Evolutionary conservation across 176 grass and related monocot genomes (phyloP).

Genomic region (Carex kokanica): DNA sequence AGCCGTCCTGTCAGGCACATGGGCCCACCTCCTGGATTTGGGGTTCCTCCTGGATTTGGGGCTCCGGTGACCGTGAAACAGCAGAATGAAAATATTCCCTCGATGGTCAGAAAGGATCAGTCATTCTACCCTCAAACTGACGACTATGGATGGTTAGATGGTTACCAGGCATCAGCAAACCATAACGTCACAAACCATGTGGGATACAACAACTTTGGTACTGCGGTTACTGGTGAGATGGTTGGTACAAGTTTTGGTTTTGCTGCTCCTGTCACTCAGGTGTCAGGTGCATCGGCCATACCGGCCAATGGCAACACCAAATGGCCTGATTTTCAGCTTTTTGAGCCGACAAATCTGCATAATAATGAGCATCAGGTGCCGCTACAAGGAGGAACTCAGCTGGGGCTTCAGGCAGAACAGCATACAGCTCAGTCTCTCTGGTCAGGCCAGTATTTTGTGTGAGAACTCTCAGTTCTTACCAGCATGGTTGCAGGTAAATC

Average conservation of each 20-base stretch:
- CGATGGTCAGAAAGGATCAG: conserved; percentile 25
- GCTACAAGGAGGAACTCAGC: conserved; percentile 41
- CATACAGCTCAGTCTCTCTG: conserved; percentile 48
- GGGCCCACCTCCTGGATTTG: conserved; percentile 67
- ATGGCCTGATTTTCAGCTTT: conserved; percentile 88
- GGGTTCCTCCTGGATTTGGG: conserved; percentile 38
- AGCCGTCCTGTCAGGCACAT: conserved; percentile 60
- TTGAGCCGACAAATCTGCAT: conserved; percentile 52
- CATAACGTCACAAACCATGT: conserved; percentile 19
- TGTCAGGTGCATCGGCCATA: conserved; percentile 30
- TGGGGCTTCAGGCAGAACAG: conserved; percentile 46
- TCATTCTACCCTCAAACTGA: conserved; percentile 39
- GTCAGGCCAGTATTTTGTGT: conserved; percentile 71
- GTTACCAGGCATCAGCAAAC: conserved; percentile 38
- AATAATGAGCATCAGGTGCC: conserved; percentile 43
- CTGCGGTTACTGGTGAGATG: conserved; percentile 34
- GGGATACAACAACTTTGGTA: conserved; percentile 29
- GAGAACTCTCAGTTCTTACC: conserved; percentile 41
- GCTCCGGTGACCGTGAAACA: conserved; percentile 41
- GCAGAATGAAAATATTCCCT: conserved; percentile 46
- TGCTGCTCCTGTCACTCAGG: conserved; percentile 50
- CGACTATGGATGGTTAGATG: conserved; percentile 74
- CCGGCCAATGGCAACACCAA: conserved; percentile 34
- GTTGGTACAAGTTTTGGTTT: conserved; percentile 40
- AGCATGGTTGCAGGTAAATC: conserved; percentile 55